A percentile compares a stretch with the other conserved stretches of the same genome.
phyloP scores from a whole-genome alignment of 371 early-diverging fungal genomes.

The Phascolomyces articulosus region DNA sequence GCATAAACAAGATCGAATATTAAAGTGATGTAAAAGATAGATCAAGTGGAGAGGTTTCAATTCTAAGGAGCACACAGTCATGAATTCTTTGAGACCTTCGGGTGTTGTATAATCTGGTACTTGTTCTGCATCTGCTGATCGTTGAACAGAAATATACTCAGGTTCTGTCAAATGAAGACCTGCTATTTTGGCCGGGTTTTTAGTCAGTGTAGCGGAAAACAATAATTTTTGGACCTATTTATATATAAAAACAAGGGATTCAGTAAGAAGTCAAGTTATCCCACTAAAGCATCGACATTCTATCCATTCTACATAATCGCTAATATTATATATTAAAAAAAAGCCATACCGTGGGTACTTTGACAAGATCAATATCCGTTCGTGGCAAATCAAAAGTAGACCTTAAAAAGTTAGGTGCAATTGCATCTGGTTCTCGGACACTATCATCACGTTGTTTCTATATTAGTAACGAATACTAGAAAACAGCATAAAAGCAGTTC shows the following conservation, averaged over 20 bases:
- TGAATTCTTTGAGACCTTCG: slow-evolving; percentile 69
- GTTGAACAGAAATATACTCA: slow-evolving; percentile 70
- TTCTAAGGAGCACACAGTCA: slow-evolving; percentile 62
- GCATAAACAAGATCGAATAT: slow-evolving; percentile 74
- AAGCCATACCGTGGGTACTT: slow-evolving; percentile 50
- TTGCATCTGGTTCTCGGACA: slow-evolving; percentile 55
- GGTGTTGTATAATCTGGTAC: slow-evolving; percentile 64
- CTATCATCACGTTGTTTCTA: slow-evolving; percentile 17
- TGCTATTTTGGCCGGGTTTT: slow-evolving; percentile 92
- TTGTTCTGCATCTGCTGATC: slow-evolving; percentile 35
- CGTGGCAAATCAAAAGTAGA: slow-evolving; percentile 46
- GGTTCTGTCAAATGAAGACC: slow-evolving; percentile 79
- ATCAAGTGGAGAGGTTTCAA: slow-evolving; percentile 80
- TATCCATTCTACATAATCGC: no score
- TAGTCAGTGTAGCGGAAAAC: slow-evolving; percentile 93
- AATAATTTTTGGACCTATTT: slow-evolving; percentile 78
- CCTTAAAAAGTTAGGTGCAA: slow-evolving; percentile 55
- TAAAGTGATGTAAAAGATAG: slow-evolving; percentile 70
- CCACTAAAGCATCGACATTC: no score
- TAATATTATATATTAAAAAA: not conserved
- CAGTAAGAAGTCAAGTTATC: no score
- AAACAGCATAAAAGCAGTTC: not conserved
- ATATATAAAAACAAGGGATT: no score
- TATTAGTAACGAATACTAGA: no score
- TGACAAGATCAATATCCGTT: slow-evolving; percentile 59